Percentiles rank a stretch among this genome's conserved stretches.
Evolutionary conservation across 1,284 basidiomycete species (phyloP).

Genomic region (Tylopilus sp.): DNA sequence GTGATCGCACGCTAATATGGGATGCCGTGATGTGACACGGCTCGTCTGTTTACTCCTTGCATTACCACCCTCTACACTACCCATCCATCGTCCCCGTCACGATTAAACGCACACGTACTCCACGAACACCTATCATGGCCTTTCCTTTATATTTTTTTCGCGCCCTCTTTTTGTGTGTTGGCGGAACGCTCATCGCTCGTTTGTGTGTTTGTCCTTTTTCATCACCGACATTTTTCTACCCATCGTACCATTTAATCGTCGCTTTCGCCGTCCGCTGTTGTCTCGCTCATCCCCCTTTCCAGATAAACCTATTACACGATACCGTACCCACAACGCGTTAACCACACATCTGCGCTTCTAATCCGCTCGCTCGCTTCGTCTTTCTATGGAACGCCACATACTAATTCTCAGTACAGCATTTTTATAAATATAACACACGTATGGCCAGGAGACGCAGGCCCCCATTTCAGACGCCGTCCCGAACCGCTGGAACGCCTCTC

Average conservation of each 20-base stretch:
- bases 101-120: slow-evolving; percentile 32
- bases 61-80: too few species aligned
- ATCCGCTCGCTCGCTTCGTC: slow-evolving; percentile 10
- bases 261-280: slow-evolving; percentile 36
- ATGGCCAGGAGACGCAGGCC: too few species aligned
- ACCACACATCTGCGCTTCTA: background rate
- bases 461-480: too few species aligned
- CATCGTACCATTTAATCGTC: slow-evolving; percentile 36
- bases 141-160: too few species aligned
- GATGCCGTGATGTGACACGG: slow-evolving; percentile 25
- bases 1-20: slow-evolving; percentile 24
- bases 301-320: background rate
- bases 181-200: too few species aligned
- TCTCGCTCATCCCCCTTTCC: slow-evolving; percentile 15
- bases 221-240: slow-evolving; percentile 10
- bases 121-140: slow-evolving; percentile 40
- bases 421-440: background rate
- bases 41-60: background rate
- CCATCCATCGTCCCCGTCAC: slow-evolving; percentile 17
- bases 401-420: slow-evolving; percentile 28
- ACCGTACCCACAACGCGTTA: background rate
- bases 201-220: background rate
- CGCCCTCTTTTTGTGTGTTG: too few species aligned
- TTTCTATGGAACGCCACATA: slow-evolving; percentile 32
- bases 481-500: too few species aligned